Base-by-base conservation (phyloP, 345 rosid species). In the Triadica sebifera region DNA sequence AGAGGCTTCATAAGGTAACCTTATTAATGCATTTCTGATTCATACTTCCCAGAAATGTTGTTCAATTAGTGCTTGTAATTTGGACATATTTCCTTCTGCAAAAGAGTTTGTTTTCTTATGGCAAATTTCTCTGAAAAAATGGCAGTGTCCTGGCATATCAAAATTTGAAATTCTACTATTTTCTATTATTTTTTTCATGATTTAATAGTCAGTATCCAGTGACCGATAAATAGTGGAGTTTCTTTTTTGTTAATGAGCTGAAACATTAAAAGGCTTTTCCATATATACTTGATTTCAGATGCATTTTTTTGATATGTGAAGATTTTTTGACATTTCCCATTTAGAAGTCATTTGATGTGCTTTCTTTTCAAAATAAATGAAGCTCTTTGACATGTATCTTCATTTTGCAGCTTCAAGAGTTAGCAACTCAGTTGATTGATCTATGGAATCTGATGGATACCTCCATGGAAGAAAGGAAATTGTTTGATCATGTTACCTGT, bases 361-460 rank as follows among this genome's bases (percentile, higher is more conserved):
- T 63, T 16, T 63, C n/a, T 62, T 62, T 37, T 62, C 45, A 62
- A 37, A 62, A 62, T 19, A 19, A 41, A 6, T 70, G 19, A 25
- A 58, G 59, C 65, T 55, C 67, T 55, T 79, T 73, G 63, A 76
- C 51, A 13, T 67, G 13, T 59, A 52, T 51, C 39, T 75, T 34
- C 61, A 15, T 39, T 75, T 49, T 58, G 50, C 90, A 95, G 99
- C 98, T 96, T 80, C 98, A 96, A 90, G 98, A 96, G 81, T 88
- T 91, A 47, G 92, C 95, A 53, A 83, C 87, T 72, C 97, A 91
- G 81, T 83, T 96, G 60, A 80, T 82, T 84, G 99, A 96, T 74
- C 89, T 93, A 47, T 96, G 99, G 99, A 93, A 93, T 81, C 88
- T 93, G 82, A 93, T 96, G 99, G 99, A 96, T 76, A 93, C 98